Evolutionary conservation across 1,284 basidiomycete species (phyloP).

Genomic region (Ustilago sp.): DNA sequence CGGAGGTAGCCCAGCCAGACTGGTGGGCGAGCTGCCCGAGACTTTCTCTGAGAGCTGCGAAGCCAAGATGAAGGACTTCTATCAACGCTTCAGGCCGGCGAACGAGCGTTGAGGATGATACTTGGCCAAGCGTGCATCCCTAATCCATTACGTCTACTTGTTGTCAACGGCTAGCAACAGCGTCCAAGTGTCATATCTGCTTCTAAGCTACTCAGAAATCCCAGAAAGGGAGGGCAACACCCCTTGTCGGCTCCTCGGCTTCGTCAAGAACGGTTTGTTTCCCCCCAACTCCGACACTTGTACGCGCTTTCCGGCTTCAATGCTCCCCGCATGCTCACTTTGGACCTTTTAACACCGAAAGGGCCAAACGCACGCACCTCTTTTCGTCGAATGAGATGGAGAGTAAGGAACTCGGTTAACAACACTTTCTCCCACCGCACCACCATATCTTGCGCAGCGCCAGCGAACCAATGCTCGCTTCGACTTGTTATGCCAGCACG

Average conservation of each 20-base stretch:
- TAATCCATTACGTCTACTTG: too few species aligned
- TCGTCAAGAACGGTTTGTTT: too few species aligned
- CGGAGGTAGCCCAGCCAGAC: conserved; percentile 85
- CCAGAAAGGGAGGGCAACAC: background rate
- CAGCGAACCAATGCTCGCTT: background rate
- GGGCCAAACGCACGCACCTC: background rate
- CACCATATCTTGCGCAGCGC: background rate
- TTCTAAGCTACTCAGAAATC: background rate
- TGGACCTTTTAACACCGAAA: background rate
- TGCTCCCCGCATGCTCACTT: background rate
- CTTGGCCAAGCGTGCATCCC: too few species aligned
- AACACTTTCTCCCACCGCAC: background rate
- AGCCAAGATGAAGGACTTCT: conserved; percentile 81
- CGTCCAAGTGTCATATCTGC: too few species aligned
- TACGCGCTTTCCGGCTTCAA: background rate
- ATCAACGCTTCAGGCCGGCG: conserved; percentile 75
- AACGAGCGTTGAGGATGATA: conserved; percentile 28
- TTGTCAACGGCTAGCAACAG: background rate
- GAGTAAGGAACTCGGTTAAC: too few species aligned
- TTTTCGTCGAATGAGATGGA: too few species aligned
- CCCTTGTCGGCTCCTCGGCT: background rate
- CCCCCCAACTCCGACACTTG: too few species aligned
- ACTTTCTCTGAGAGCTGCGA: conserved; percentile 86
- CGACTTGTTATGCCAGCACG: background rate
- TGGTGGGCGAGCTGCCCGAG: conserved; percentile 85